Base-by-base conservation (phyloP, 2,329 filamentous ascomycete species). In the Dendrostoma leiphaemia region DNA sequence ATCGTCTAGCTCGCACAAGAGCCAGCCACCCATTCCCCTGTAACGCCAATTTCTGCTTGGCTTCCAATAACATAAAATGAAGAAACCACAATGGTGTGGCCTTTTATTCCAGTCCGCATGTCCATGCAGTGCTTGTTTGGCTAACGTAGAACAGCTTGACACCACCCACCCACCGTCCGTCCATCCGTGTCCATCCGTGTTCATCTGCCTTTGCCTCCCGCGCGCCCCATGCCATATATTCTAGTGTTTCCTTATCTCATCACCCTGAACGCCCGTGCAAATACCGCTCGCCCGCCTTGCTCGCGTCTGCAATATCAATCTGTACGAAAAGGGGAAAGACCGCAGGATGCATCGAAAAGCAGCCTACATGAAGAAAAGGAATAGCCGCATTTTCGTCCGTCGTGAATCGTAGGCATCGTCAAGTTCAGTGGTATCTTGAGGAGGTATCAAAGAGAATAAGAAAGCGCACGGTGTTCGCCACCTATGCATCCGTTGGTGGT, bases 341-440 rank as follows among this genome's bases (percentile, higher is more conserved):
- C 19, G 52, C 56, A 48, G 38, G 35, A 45, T 51, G 56, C 56
- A 55, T 35, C 47, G 32, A 23, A 32, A 32, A 32, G 29, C 29
- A 28, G 28, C n/a, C 41, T 46, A 52, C 21, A 29, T 35, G 38
- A 26, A 34, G 19, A 41, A 37, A 51, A 43, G 34, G 34, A 50
- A 41, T 31, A 52, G 45, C 38, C 56, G 44, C 52, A 44, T 46
- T 37, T n/a, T 32, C 38, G 32, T 49, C 48, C 41, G 24, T 58
- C 52, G 23, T 56, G 38, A 52, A 38, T 51, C 48, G 48, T 57
- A 44, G 31, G 35, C n/a, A 45, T 51, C 48, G 48, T 44, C 21
- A 51, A 45, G 52, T 51, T 32, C 45, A 48, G 29, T 57, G 52
- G 56, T 58, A 58, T 58, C 55, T 50, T 48, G 43, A 34, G 38